Conservation (phyloP, 2,329 filamentous ascomycete species). For the Mycosphaerella sp. region DNA sequence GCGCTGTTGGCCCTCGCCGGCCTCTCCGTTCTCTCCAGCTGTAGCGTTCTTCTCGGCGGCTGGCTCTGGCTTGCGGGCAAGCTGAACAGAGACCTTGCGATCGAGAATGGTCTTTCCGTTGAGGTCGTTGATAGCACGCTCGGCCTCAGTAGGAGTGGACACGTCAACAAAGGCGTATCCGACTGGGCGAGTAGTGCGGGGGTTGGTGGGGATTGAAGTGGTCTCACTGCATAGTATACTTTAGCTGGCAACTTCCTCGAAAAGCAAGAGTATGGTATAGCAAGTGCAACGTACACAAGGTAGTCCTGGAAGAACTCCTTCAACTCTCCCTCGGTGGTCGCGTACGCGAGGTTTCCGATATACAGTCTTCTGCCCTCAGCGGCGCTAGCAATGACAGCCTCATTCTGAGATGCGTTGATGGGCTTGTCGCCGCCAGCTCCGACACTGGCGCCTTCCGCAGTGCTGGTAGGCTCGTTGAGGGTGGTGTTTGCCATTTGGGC, state of each 20-base stretch:
- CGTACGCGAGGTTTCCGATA: slow-evolving; percentile 99
- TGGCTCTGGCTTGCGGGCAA: slow-evolving; percentile 93
- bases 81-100: slow-evolving; percentile 98
- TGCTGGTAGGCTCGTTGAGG: slow-evolving; percentile 52
- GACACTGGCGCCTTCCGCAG: slow-evolving; percentile 51
- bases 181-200: slow-evolving; percentile 94
- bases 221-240: slow-evolving; percentile 64
- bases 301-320: slow-evolving; percentile 99
- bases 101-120: slow-evolving; percentile 97
- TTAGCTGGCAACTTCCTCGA: slow-evolving; percentile 18
- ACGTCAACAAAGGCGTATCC: slow-evolving; percentile 99
- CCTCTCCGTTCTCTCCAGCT: slow-evolving; percentile 66
- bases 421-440: slow-evolving; percentile 54
- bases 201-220: slow-evolving; percentile 98
- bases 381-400: slow-evolving; percentile 92
- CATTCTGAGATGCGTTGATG: slow-evolving; percentile 68
- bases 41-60: slow-evolving; percentile 72
- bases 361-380: slow-evolving; percentile 98
- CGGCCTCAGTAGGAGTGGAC: slow-evolving; percentile 86
- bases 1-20: slow-evolving; percentile 59
- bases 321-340: slow-evolving; percentile 99
- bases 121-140: slow-evolving; percentile 90
- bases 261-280: neutral
- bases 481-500: slow-evolving; percentile 60
- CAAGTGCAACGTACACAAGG: slow-evolving; percentile 74